These are phyloP conservation scores for Tagetes erecta DNA, from an alignment of 129 eudicot genomes.

Conservation along the genomic window DNA sequence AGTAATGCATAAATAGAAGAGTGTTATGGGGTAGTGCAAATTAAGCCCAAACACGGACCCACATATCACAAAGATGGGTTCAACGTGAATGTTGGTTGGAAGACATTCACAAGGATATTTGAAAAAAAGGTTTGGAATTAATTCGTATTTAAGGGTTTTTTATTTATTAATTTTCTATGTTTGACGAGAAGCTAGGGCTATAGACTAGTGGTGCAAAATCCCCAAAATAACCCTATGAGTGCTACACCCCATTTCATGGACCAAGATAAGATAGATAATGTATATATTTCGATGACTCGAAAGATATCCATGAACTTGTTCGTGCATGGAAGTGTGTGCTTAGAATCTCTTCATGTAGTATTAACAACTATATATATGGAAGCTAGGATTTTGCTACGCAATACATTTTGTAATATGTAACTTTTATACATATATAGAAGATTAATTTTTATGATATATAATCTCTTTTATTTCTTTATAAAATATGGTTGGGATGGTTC, in stretches of 20 bases:
- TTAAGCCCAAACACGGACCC: slow-evolving; percentile 47
- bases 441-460: not conserved
- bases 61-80: slow-evolving; percentile 54
- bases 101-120: slow-evolving; percentile 68
- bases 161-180: slow-evolving; percentile 14
- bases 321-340: slow-evolving; percentile 27
- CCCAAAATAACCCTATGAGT: slow-evolving; percentile 26
- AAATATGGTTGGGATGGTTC: too few species aligned
- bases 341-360: slow-evolving; percentile 24
- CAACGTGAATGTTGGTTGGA: slow-evolving; percentile 99
- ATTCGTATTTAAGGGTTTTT: not conserved
- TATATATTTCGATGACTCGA: slow-evolving; percentile 3
- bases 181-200: not conserved
- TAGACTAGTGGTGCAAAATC: slow-evolving; percentile 10
- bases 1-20: slow-evolving; percentile 18
- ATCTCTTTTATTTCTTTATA: not conserved
- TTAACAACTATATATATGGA: slow-evolving; percentile 2
- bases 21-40: slow-evolving; percentile 30
- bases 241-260: slow-evolving; percentile 38
- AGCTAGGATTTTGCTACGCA: not conserved
- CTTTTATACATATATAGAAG: not conserved
- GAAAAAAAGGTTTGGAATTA: slow-evolving; percentile 27
- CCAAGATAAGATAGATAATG: slow-evolving; percentile 34
- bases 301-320: slow-evolving; percentile 31
- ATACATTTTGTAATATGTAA: not conserved